Evolutionary conservation across 2,329 filamentous ascomycete species (phyloP).

Genomic region (Cercospora brassicicola): DNA sequence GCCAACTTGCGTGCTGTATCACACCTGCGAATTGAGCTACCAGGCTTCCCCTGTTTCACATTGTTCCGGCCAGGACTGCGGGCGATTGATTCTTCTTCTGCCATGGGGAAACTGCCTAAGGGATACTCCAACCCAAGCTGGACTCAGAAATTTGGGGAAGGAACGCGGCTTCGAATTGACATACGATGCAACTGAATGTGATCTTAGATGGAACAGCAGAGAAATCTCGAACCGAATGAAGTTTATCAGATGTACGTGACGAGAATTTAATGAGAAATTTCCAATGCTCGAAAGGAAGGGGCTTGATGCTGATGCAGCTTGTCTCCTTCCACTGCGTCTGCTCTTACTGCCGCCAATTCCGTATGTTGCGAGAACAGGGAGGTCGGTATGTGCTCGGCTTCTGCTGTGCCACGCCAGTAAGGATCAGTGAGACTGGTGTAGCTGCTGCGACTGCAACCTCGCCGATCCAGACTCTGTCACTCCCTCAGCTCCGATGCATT

Average conservation of each 20-base stretch:
- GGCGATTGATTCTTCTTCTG: neutral
- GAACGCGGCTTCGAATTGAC: neutral
- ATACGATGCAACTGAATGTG: neutral
- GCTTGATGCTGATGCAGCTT: neutral
- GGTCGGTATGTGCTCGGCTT: neutral
- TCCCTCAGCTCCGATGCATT: neutral
- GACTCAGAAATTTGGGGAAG: neutral
- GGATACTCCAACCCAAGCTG: neutral
- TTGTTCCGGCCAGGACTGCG: too few species aligned
- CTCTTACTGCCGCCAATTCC: neutral
- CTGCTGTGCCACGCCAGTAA: neutral
- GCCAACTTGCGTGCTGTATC: neutral
- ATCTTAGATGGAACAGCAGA: neutral
- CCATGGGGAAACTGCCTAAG: neutral
- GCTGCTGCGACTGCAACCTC: neutral
- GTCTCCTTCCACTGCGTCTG: neutral
- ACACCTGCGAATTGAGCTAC: neutral
- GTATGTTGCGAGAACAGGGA: neutral
- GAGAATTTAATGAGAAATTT: neutral
- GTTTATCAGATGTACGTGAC: neutral
- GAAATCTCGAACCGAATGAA: neutral
- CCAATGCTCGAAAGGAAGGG: neutral
- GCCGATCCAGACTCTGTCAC: neutral
- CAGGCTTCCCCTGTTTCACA: neutral
- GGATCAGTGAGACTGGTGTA: neutral